phyloP scores from a whole-genome alignment of 1,284 basidiomycete species.

The Papiliotrema laurentii region DNA sequence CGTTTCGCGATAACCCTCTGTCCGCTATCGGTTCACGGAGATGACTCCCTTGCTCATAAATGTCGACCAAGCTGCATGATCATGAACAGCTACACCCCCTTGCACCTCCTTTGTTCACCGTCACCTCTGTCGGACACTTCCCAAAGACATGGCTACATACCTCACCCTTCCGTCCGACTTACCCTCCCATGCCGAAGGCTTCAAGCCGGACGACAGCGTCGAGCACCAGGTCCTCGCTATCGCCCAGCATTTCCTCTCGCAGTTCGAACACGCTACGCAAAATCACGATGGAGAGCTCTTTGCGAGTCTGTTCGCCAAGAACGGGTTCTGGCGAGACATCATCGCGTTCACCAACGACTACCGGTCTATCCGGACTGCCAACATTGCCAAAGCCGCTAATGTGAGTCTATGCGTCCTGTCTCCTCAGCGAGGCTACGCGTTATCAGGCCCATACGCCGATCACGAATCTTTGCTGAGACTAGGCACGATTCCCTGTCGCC shows the following conservation, averaged over 20 bases:
- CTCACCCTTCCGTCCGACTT: conserved; percentile 20
- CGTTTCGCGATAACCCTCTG: too few species aligned
- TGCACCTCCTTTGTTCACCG: background rate
- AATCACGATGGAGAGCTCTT: conserved; percentile 21
- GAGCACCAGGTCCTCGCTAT: conserved; percentile 18
- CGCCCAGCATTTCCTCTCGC: conserved; percentile 26
- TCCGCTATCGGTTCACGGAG: too few species aligned
- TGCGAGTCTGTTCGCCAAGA: conserved; percentile 22
- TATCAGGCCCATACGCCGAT: background rate
- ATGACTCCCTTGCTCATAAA: too few species aligned
- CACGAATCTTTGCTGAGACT: too few species aligned
- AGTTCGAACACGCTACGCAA: conserved; percentile 17
- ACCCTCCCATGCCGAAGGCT: conserved; percentile 22
- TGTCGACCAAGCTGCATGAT: too few species aligned
- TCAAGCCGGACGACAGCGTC: conserved; percentile 18
- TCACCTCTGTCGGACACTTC: background rate
- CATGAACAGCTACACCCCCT: too few species aligned
- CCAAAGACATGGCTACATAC: conserved; percentile 3
- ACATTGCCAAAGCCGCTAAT: conserved; percentile 27
- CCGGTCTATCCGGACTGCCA: conserved; percentile 21
- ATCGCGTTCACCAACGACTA: conserved; percentile 34
- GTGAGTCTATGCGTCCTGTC: conserved; percentile 9
- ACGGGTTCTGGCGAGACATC: conserved; percentile 36
- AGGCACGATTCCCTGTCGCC: conserved; percentile 47
- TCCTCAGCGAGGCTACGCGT: background rate